Base-by-base conservation (phyloP, 169 alveolate genomes). In the Plasmodium reichenowi region DNA sequence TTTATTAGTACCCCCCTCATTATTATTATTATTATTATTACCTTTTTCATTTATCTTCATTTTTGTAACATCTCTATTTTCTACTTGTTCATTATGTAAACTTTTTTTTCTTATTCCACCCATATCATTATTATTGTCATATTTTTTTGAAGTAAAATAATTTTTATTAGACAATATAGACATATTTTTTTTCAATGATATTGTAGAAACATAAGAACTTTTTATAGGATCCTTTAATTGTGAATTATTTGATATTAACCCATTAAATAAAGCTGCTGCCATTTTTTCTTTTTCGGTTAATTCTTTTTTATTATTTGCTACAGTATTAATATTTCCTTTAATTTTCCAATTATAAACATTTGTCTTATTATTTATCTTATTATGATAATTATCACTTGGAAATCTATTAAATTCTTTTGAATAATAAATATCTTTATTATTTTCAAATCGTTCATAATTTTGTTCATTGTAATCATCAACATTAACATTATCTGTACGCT, bases 231-330 rank as follows among this genome's bases (percentile, higher is more conserved):
- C 22, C 26, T 17, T 32, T 63, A 54, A 48, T 48, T 66, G 54
- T 56, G 83, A 52, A 68, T 63, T 68, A 48, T 54, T 83, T 22
- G 91, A 68, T 68, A 83, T 22, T 52, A 87, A 48, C 17, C 92
- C 92, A 67, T 74, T 87, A 87, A 87, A 87, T 38, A 87, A 54
- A n/a, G 92, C 92, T 32, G 92, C 92, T 3, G 92, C 92, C 92
- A 73, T 87, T 71, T 87, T 87, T 74, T 87, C 92, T 62, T 74
- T 87, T 70, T 87, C 92, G 20, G 91, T 58, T 43, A 83, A 54
- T 66, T 68, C 85, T 13, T 15, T 22, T 17, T 56, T 15, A 13
- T 56, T 56, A 12, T 56, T 15, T 56, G 1, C 64, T 56, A 12
- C 7, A 56, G 8, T 72, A 15, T 58, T 48, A 43, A 4, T 29